phyloP scores from a whole-genome alignment of 2,329 filamentous ascomycete genomes.

The Annulohypoxylon truncatum region DNA sequence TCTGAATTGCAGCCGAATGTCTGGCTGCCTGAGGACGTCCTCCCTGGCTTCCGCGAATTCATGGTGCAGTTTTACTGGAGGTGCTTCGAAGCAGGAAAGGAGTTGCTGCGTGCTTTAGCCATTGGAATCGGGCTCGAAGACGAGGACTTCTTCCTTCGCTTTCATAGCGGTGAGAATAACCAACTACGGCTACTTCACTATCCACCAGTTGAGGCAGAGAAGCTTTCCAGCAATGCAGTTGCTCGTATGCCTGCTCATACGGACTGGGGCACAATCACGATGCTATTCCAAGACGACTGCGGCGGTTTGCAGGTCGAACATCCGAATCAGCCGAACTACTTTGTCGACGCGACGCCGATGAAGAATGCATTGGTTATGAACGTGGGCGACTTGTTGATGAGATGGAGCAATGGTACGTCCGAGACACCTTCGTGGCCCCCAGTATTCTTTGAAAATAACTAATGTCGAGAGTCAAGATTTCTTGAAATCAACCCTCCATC shows the following conservation, averaged over 20 bases:
- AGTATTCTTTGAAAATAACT: neutral
- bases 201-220: slow-evolving; percentile 58
- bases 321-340: slow-evolving; percentile 49
- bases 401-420: slow-evolving; percentile 55
- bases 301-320: slow-evolving; percentile 61
- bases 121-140: slow-evolving; percentile 60
- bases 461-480: slow-evolving; percentile 52
- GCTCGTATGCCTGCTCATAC: slow-evolving; percentile 56
- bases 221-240: slow-evolving; percentile 56
- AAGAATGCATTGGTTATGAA: slow-evolving; percentile 53
- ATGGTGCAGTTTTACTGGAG: slow-evolving; percentile 63
- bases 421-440: neutral
- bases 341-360: slow-evolving; percentile 53
- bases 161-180: slow-evolving; percentile 67
- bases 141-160: slow-evolving; percentile 57
- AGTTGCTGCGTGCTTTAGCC: slow-evolving; percentile 60
- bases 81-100: slow-evolving; percentile 56
- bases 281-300: slow-evolving; percentile 59
- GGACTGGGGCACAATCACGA: slow-evolving; percentile 56
- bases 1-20: slow-evolving; percentile 60
- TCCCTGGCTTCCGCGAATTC: slow-evolving; percentile 61
- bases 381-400: slow-evolving; percentile 55
- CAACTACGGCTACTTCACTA: slow-evolving; percentile 72
- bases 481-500: slow-evolving; percentile 65
- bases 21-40: slow-evolving; percentile 58